These are phyloP conservation scores for Neonectria hederae DNA, from an alignment of 2,329 filamentous ascomycete genomes.

Conservation along the genomic window DNA sequence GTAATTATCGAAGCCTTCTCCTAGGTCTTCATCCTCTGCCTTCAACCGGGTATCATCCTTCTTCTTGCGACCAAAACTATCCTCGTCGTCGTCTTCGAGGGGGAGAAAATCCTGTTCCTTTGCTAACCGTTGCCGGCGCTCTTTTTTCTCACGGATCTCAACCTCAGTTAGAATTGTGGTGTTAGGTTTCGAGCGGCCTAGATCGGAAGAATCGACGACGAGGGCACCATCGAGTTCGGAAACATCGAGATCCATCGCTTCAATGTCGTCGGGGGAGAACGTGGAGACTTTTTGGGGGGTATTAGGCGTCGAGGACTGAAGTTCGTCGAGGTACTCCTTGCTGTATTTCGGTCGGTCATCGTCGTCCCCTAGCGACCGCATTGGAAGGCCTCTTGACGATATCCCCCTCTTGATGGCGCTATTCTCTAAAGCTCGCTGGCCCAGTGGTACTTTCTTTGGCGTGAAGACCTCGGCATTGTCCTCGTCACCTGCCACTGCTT, in stretches of 20 bases:
- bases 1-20: conserved; percentile 92
- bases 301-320: conserved; percentile 85
- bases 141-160: conserved; percentile 92
- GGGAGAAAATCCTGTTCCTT: conserved; percentile 73
- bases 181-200: conserved; percentile 42
- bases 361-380: conserved; percentile 66
- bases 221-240: conserved; percentile 71
- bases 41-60: conserved; percentile 79
- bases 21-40: conserved; percentile 88
- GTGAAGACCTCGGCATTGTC: conserved; percentile 62
- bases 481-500: conserved; percentile 60
- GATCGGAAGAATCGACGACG: conserved; percentile 64
- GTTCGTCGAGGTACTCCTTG: conserved; percentile 84
- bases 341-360: conserved; percentile 82
- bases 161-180: conserved; percentile 78
- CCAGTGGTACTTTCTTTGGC: conserved; percentile 73
- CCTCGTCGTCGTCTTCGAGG: conserved; percentile 67
- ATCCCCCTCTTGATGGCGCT: conserved; percentile 67
- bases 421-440: conserved; percentile 72
- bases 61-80: conserved; percentile 58
- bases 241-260: conserved; percentile 65
- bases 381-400: conserved; percentile 60
- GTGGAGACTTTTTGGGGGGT: conserved; percentile 73
- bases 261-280: conserved; percentile 55
- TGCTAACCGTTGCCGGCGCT: conserved; percentile 82